Percentiles rank a stretch among this genome's conserved stretches.
phyloP scores from a whole-genome alignment of 306 rosid genomes.

The Rubus idaeus region DNA sequence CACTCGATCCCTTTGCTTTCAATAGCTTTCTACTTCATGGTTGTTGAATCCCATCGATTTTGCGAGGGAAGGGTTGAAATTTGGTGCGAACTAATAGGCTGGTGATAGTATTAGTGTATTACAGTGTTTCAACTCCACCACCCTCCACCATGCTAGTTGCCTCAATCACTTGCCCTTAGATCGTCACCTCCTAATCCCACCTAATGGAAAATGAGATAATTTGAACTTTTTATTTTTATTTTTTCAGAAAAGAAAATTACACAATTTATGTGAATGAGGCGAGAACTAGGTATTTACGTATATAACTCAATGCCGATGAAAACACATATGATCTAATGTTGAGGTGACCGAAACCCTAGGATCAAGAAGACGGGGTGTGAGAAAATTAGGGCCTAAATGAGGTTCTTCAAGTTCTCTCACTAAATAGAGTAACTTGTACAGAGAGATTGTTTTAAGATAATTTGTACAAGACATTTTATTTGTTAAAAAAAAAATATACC shows the following conservation, averaged over 20 bases:
- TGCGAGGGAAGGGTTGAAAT: not conserved
- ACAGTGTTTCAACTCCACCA: slow-evolving; percentile 12
- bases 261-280: not conserved
- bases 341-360: not conserved
- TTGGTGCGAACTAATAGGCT: slow-evolving; percentile 1
- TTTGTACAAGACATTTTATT: too few species aligned
- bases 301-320: not conserved
- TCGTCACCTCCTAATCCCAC: slow-evolving; percentile 7
- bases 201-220: not conserved
- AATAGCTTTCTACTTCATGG: not conserved
- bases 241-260: not conserved
- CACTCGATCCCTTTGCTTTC: not conserved
- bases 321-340: not conserved
- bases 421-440: too few species aligned
- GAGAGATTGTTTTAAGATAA: too few species aligned
- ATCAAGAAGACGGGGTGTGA: too few species aligned
- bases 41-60: not conserved
- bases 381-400: not conserved
- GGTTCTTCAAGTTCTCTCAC: too few species aligned
- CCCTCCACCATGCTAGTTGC: slow-evolving; percentile 1
- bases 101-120: not conserved
- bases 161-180: not conserved
- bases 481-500: too few species aligned
- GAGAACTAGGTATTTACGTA: not conserved
- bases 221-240: not conserved